phyloP scores from a whole-genome alignment of 495 filamentous ascomycete species.

The Hypomontagnella monticulosa region DNA sequence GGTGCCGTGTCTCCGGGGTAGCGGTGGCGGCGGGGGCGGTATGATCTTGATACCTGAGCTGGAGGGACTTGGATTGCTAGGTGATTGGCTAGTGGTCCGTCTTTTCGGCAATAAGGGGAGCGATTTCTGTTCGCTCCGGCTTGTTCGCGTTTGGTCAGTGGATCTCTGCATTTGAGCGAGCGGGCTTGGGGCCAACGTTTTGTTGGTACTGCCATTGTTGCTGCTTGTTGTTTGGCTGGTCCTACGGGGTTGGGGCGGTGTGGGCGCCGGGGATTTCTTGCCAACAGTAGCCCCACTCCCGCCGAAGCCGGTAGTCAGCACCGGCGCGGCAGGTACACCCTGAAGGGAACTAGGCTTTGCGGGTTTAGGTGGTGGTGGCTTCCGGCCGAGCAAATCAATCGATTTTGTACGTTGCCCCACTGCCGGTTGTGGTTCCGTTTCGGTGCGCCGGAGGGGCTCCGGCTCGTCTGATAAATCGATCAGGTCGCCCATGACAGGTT shows the following conservation, averaged over 20 bases:
- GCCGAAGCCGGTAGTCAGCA: constrained; percentile 24
- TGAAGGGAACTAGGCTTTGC: constrained; percentile 74
- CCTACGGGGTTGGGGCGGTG: constrained; percentile 40
- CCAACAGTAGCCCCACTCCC: neutral
- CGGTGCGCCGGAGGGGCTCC: constrained; percentile 45
- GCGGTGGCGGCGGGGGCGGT: constrained; percentile 50
- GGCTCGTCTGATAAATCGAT: constrained; percentile 72
- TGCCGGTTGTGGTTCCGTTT: constrained; percentile 41
- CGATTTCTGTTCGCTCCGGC: constrained; percentile 46
- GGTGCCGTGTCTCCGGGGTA: constrained; percentile 56
- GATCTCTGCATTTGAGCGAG: constrained; percentile 48
- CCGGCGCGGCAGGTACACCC: constrained; percentile 44
- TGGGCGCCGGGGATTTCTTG: constrained; percentile 28
- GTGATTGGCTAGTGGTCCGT: constrained; percentile 2
- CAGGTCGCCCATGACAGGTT: constrained; percentile 62
- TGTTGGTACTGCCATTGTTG: neutral
- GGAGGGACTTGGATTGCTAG: neutral
- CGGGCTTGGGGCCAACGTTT: constrained; percentile 37
- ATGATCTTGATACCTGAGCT: constrained; percentile 15
- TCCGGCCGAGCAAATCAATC: constrained; percentile 48
- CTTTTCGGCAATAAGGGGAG: constrained; percentile 10
- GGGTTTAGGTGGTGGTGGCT: constrained; percentile 67
- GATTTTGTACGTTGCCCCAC: constrained; percentile 47
- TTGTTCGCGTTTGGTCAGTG: constrained; percentile 40
- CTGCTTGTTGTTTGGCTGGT: constrained; percentile 20